phyloP scores from a whole-genome alignment of 2,329 filamentous ascomycete genomes.

The Zalaria obscura region DNA sequence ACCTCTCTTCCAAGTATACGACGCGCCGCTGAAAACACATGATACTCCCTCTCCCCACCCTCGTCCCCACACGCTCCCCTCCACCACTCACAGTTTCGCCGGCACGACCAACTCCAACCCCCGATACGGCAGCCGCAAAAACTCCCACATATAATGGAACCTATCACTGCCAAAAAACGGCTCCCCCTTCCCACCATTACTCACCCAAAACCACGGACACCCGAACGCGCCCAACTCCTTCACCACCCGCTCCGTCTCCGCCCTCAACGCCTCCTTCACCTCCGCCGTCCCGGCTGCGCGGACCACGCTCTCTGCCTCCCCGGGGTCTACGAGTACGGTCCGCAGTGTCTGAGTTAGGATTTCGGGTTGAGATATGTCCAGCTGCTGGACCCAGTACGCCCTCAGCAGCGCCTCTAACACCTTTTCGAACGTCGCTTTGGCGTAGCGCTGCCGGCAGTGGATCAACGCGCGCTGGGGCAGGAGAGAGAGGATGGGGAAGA shows the following conservation, averaged over 20 bases:
- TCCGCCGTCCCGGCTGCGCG: conserved; percentile 34
- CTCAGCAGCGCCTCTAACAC: too few relatives aligned
- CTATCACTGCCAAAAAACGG: conserved; percentile 68
- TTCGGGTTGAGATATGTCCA: background rate
- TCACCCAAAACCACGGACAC: conserved; percentile 61
- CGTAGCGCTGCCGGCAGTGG: too few relatives aligned
- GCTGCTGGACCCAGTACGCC: background rate
- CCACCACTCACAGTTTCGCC: too few relatives aligned
- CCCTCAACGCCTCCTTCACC: conserved; percentile 40
- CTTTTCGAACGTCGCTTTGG: too few relatives aligned
- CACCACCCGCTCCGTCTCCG: conserved; percentile 46
- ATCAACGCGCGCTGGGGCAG: conserved; percentile 11
- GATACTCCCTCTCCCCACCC: too few relatives aligned
- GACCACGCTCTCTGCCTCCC: background rate
- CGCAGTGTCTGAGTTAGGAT: background rate
- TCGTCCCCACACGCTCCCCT: too few relatives aligned
- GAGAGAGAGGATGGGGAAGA: conserved; percentile 42
- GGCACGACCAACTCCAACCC: background rate
- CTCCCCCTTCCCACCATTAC: conserved; percentile 44
- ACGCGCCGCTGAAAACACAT: too few relatives aligned
- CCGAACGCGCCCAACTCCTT: conserved; percentile 55
- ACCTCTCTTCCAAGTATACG: too few relatives aligned
- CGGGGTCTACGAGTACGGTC: background rate
- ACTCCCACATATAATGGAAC: background rate
- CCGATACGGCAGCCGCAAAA: background rate